Evolutionary conservation across 176 grass and related monocot species (phyloP).

Genomic region (Paspalum notatum): DNA sequence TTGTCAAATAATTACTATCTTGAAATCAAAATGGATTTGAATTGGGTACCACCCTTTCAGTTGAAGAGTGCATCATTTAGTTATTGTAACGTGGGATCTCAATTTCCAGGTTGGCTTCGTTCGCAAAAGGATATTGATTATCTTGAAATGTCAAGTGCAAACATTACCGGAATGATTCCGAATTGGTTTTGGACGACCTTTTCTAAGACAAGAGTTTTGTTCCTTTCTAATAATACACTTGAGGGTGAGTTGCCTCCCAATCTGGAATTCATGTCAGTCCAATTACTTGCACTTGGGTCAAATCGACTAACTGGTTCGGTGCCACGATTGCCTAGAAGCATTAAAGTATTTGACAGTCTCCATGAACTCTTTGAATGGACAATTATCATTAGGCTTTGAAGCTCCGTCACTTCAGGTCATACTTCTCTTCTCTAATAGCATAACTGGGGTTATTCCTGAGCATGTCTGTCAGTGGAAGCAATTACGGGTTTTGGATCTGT

Average conservation of each 20-base stretch:
- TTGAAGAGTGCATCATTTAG: neutral
- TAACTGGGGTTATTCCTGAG: neutral
- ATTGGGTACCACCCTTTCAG: slow-evolving; percentile 38
- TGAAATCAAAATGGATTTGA: neutral
- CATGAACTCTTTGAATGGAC: slow-evolving; percentile 19
- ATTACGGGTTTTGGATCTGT: slow-evolving; percentile 16
- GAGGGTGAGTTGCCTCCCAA: slow-evolving; percentile 21
- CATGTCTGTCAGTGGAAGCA: slow-evolving; percentile 4
- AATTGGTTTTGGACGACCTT: slow-evolving; percentile 43
- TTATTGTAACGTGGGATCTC: slow-evolving; percentile 25
- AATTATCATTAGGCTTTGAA: slow-evolving; percentile 20
- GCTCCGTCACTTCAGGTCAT: neutral
- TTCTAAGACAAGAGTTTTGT: neutral
- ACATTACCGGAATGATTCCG: neutral
- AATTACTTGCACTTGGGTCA: neutral
- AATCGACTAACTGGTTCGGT: slow-evolving; percentile 6
- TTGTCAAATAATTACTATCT: slow-evolving; percentile 18
- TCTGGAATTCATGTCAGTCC: slow-evolving; percentile 28
- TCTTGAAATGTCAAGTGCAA: neutral
- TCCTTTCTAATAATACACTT: slow-evolving; percentile 26
- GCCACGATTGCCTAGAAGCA: slow-evolving; percentile 18
- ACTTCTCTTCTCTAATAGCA: neutral
- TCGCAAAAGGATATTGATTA: neutral
- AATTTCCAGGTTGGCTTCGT: slow-evolving; percentile 37
- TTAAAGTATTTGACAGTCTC: slow-evolving; percentile 25